Evolutionary conservation across 148 eudicot species (phyloP), one percentile per base, ranked within the genome.

Genomic region (Linanthus parryae): DNA sequence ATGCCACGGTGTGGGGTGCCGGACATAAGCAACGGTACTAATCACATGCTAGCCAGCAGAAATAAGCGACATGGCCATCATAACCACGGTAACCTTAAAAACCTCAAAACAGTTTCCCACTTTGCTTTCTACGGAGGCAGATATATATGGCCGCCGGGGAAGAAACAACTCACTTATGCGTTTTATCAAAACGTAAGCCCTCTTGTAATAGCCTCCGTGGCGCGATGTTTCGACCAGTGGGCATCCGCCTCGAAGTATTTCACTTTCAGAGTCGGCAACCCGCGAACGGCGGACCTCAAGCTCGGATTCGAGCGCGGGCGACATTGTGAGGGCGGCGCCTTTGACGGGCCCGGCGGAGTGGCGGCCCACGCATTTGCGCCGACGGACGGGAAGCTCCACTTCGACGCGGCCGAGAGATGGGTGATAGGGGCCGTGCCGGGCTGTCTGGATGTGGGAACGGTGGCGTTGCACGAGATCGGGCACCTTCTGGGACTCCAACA

Each of bases 401-500:
- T 24, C 8, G 62, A 68, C 11, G 67, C 43, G 1, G 63, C 56
- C 12, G 54, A 56, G n/a, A 1, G 0, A 2, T 61, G 62, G 57
- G 8, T 52, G 0, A 23, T 40, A 22, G 56, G 29, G 6, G 14
- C 57, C 2, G 3, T 0, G 1, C 18, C 35, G 0, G 26, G 18
- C n/a, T 22, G 21, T 3, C 10, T 47, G 21, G 55, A 66, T 26
- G 4, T 66, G n/a, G n/a, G n/a, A n/a, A n/a, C n/a, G n/a, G n/a
- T n/a, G n/a, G n/a, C n/a, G n/a, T n/a, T n/a, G n/a, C n/a, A n/a
- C n/a, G n/a, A n/a, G n/a, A n/a, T n/a, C n/a, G n/a, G n/a, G n/a
- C n/a, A n/a, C n/a, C n/a, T 66, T 23, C 54, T 66, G 22, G 71
- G 71, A 20, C 65, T 67, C 12, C 37, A 7, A 2, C 72, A 67